These are phyloP conservation scores for Dactylellina sp. DNA, from an alignment of 2,329 filamentous ascomycete genomes.

Conservation along the genomic window DNA sequence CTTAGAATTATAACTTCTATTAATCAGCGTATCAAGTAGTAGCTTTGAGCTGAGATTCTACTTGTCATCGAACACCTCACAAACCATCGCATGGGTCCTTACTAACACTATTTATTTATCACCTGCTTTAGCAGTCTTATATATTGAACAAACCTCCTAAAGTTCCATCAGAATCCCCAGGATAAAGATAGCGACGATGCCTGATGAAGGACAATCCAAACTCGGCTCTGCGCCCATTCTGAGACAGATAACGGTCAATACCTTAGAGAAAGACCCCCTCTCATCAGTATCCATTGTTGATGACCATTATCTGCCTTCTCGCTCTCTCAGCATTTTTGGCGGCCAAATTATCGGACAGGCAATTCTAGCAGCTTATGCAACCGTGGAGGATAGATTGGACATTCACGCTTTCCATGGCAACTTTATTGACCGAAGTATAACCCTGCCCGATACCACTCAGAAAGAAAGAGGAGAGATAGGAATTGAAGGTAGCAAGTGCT, in stretches of 20 bases:
- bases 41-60: too few species aligned
- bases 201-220: not conserved
- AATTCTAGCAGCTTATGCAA: conserved; percentile 33
- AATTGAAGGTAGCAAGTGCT: conserved; percentile 1
- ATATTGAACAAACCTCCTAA: too few species aligned
- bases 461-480: too few species aligned
- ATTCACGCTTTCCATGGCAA: conserved; percentile 40
- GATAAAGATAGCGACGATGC: too few species aligned
- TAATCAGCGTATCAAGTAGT: too few species aligned
- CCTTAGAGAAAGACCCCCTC: conserved; percentile 26
- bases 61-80: too few species aligned
- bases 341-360: conserved; percentile 45
- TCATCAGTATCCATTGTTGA: conserved; percentile 19
- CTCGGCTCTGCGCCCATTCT: conserved; percentile 30
- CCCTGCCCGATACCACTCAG: not conserved
- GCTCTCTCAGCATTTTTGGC: conserved; percentile 43
- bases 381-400: conserved; percentile 12
- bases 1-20: too few species aligned
- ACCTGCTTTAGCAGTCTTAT: too few species aligned
- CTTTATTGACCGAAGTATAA: conserved; percentile 47
- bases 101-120: too few species aligned
- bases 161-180: too few species aligned
- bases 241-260: conserved; percentile 29
- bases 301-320: conserved; percentile 39
- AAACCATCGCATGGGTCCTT: too few species aligned